Evolutionary conservation across 2,329 filamentous ascomycete genomes (phyloP).

Genomic region (Colletotrichum karsti): DNA sequence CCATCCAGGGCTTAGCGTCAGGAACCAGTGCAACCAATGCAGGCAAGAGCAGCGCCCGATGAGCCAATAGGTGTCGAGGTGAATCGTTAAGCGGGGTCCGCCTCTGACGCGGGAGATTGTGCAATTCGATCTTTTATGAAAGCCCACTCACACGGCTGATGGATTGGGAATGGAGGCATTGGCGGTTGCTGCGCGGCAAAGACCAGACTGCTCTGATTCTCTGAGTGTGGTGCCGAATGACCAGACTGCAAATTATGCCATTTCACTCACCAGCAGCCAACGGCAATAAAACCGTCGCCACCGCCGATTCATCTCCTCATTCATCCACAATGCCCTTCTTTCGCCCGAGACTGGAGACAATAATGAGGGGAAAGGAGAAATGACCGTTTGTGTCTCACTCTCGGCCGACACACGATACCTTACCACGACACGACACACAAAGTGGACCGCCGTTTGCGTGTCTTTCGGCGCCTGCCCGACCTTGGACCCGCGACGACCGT

Average conservation of each 20-base stretch:
- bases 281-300: neutral
- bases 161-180: slow-evolving; percentile 8
- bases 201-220: neutral
- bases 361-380: neutral
- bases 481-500: too few relatives aligned
- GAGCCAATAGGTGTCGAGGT: neutral
- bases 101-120: slow-evolving; percentile 21
- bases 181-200: neutral
- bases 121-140: slow-evolving; percentile 27
- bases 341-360: neutral
- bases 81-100: neutral
- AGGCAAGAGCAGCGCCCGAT: neutral
- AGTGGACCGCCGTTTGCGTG: neutral
- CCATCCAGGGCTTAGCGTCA: slow-evolving; percentile 24
- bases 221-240: neutral
- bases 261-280: neutral
- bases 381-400: slow-evolving; percentile 22
- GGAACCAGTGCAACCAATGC: slow-evolving; percentile 9
- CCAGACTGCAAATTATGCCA: neutral
- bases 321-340: slow-evolving; percentile 12
- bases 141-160: slow-evolving; percentile 5
- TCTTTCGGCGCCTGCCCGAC: neutral
- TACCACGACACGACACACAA: neutral
- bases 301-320: neutral
- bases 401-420: neutral